phyloP scores from a whole-genome alignment of 371 early-diverging fungal species.

The Rhizopus stolonifer region DNA sequence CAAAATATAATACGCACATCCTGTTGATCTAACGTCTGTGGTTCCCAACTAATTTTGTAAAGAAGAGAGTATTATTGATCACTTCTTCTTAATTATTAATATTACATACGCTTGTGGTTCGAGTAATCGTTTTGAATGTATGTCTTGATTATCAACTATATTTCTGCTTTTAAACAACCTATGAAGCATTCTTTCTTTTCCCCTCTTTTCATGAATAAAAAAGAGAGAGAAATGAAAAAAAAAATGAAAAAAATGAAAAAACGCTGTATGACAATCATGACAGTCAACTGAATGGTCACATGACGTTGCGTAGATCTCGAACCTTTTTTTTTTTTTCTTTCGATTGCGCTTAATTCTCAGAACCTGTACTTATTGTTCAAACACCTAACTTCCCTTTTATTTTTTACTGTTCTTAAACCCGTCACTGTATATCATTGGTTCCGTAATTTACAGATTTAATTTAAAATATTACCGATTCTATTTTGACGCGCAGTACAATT shows the following conservation, averaged over 20 bases:
- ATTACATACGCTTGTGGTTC: not conserved
- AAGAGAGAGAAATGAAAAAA: slow-evolving; percentile 1
- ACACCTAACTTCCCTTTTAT: too few species aligned
- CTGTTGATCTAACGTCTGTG: slow-evolving; percentile 26
- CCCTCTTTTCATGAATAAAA: not conserved
- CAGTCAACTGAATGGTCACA: slow-evolving; percentile 7
- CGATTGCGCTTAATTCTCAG: too few species aligned
- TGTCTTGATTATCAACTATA: not conserved
- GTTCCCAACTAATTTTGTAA: slow-evolving; percentile 47
- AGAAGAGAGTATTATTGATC: too few species aligned
- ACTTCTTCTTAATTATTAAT: too few species aligned
- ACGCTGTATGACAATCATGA: slow-evolving; percentile 3
- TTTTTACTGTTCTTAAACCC: too few species aligned
- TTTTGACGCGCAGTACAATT: too few species aligned
- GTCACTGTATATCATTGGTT: too few species aligned
- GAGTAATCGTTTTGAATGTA: not conserved
- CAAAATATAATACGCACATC: slow-evolving; percentile 40
- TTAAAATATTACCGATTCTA: too few species aligned
- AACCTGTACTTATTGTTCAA: too few species aligned
- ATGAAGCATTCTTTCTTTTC: not conserved
- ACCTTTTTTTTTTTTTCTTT: not conserved
- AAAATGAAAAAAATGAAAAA: not conserved
- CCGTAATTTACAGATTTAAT: too few species aligned
- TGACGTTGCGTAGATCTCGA: not conserved
- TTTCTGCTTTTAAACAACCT: slow-evolving; percentile 2